Evolutionary conservation across 208 protist genomes (phyloP), one percentile per base, ranked within the genome.

Genomic region (Crithidia sp.): DNA sequence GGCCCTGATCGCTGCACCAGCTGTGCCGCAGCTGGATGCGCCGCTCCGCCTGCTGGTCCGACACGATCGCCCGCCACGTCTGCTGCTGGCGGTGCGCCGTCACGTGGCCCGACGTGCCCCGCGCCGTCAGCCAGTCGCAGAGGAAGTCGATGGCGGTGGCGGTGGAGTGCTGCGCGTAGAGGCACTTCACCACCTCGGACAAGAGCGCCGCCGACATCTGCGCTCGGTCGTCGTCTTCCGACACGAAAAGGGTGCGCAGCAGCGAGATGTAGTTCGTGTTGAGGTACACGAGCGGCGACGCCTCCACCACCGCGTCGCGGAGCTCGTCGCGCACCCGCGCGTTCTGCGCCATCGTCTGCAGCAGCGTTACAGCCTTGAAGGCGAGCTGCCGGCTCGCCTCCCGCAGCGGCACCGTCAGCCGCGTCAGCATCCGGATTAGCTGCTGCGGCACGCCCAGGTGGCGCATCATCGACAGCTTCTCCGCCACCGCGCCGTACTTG

Each of bases 401-500:
- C 3, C 47, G 59, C 36, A 82, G 61, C 40, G 84, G 84, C 41
- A 84, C 59, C 0, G 67, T 62, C 3, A 89, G 40, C 7, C 77
- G 73, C 12, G 68, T 74, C 41, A 89, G 63, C 71, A 86, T 73
- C 7, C 66, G 54, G 28, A 86, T 68, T 13, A 89, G 67, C 56
- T 66, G 63, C 43, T 45, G 10, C 2, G 77, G 84, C 5, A 89
- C 61, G 3, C 68, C 65, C 8, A 77, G 68, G 40, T 82, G 80
- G 7, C 74, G 71, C 71, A 86, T 70, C 76, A 89, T 86, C 4
- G 69, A 78, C n/a, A 89, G 60, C 72, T 84, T 85, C 62, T 89
- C 84, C n/a, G 53, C 62, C 41, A 64, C 16, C 8, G 75, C 54
- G 62, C 69, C 66, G 72, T 50, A 70, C 64, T 67, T 57, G 3